Evolutionary conservation across 495 filamentous ascomycete species (phyloP).

Genomic region (Penicillium canescens): DNA sequence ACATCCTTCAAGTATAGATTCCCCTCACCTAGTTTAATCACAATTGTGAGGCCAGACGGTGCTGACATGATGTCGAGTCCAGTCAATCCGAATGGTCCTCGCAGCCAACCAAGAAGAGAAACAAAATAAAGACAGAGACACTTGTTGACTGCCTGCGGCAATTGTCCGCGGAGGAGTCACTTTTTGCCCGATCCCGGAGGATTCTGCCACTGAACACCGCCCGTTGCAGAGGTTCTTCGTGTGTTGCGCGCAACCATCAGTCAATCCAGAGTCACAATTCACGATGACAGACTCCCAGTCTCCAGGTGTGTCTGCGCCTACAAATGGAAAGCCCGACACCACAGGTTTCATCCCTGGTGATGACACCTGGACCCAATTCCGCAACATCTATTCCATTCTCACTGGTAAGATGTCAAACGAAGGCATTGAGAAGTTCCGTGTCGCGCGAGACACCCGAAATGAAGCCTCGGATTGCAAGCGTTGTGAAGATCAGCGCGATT

Average conservation of each 20-base stretch:
- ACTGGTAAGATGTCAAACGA: slow-evolving; percentile 67
- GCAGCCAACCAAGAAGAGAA: not conserved
- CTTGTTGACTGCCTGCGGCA: slow-evolving; percentile 1
- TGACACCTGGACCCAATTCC: slow-evolving; percentile 68
- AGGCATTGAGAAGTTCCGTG: slow-evolving; percentile 69
- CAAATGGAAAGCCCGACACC: slow-evolving; percentile 29
- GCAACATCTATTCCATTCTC: slow-evolving; percentile 76
- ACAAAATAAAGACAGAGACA: not conserved
- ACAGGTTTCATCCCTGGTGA: slow-evolving; percentile 52
- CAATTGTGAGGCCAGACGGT: slow-evolving; percentile 61
- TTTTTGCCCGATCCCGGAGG: not conserved
- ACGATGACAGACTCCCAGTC: slow-evolving; percentile 38
- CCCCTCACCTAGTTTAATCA: slow-evolving; percentile 88
- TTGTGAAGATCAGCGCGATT: slow-evolving; percentile 78
- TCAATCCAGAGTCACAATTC: not conserved
- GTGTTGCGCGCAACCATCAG: slow-evolving; percentile 3
- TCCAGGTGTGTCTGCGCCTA: slow-evolving; percentile 17
- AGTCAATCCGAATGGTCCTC: not conserved
- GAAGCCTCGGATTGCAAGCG: slow-evolving; percentile 71
- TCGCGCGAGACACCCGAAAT: slow-evolving; percentile 63
- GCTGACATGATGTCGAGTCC: slow-evolving; percentile 20
- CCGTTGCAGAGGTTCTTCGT: slow-evolving; percentile 31
- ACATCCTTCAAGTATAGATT: slow-evolving; percentile 13
- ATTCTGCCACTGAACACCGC: slow-evolving; percentile 39
- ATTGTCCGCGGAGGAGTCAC: slow-evolving; percentile 1